Percentiles rank a stretch among this genome's conserved stretches.
phyloP scores from a whole-genome alignment of 1,284 basidiomycete species.

The Puccinia hordei region DNA sequence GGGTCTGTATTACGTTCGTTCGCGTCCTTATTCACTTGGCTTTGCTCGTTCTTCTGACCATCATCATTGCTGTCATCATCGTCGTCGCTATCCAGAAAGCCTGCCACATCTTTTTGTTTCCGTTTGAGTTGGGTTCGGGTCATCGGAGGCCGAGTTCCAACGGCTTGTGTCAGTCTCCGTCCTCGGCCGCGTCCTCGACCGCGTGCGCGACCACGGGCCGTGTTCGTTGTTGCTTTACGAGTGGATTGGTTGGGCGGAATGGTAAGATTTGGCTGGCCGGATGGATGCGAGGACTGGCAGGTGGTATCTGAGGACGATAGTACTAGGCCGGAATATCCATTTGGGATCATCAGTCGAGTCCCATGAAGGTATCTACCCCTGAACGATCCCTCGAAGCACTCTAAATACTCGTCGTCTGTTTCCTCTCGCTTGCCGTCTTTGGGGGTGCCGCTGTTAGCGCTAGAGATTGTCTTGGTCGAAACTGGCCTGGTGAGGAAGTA shows the following conservation, averaged over 20 bases:
- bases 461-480: too few species aligned
- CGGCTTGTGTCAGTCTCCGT: background rate
- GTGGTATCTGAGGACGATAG: background rate
- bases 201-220: background rate
- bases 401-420: background rate
- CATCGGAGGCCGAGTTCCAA: background rate
- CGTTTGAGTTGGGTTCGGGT: conserved; percentile 2
- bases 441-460: background rate
- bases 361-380: conserved; percentile 39
- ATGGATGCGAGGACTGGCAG: background rate
- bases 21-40: background rate
- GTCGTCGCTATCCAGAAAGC: background rate
- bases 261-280: background rate
- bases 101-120: background rate
- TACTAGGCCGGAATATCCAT: conserved; percentile 13
- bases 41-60: background rate
- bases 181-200: conserved; percentile 14
- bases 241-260: background rate
- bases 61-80: background rate
- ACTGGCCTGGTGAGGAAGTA: conserved; percentile 17
- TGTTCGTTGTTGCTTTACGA: background rate
- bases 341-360: conserved; percentile 19
- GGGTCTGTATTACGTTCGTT: too few species aligned
- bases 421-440: background rate
- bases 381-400: conserved; percentile 20